Evolutionary conservation across 768 basidiomycete genomes (phyloP).

Genomic region (Naganishia onofrii): DNA sequence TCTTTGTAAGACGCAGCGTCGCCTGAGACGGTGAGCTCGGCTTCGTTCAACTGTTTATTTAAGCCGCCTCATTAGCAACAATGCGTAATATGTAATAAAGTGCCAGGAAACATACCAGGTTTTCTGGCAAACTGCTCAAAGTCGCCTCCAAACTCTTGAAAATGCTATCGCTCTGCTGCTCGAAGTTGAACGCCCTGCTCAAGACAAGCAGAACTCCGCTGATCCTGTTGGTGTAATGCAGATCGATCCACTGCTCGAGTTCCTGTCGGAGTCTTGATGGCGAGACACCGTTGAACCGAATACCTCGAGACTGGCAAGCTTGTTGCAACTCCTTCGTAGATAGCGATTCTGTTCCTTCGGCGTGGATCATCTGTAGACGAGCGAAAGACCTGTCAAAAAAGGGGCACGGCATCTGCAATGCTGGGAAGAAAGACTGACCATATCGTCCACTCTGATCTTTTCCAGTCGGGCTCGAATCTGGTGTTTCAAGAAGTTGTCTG

Average conservation of each 20-base stretch:
- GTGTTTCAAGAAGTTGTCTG: conserved; percentile 94
- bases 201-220: conserved; percentile 91
- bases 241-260: conserved; percentile 82
- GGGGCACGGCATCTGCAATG: too few relatives aligned
- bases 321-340: conserved; percentile 88
- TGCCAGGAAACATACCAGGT: conserved; percentile 63
- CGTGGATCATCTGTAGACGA: conserved; percentile 65
- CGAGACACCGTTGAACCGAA: conserved; percentile 80
- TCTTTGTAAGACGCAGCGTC: conserved; percentile 91
- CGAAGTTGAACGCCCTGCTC: conserved; percentile 90
- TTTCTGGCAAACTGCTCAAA: conserved; percentile 86
- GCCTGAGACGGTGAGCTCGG: conserved; percentile 91
- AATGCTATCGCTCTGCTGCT: conserved; percentile 79
- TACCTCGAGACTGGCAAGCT: conserved; percentile 90
- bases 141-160: conserved; percentile 83
- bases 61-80: not conserved
- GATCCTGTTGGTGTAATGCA: conserved; percentile 85
- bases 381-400: too few relatives aligned
- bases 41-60: conserved; percentile 76
- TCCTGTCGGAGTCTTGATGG: conserved; percentile 87
- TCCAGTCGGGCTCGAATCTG: conserved; percentile 79
- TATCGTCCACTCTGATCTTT: conserved; percentile 84
- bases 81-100: not conserved
- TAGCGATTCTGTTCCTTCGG: conserved; percentile 84
- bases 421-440: conserved; percentile 42